Conservation (phyloP, 139 green algal species). For the Chlorella sp. region DNA sequence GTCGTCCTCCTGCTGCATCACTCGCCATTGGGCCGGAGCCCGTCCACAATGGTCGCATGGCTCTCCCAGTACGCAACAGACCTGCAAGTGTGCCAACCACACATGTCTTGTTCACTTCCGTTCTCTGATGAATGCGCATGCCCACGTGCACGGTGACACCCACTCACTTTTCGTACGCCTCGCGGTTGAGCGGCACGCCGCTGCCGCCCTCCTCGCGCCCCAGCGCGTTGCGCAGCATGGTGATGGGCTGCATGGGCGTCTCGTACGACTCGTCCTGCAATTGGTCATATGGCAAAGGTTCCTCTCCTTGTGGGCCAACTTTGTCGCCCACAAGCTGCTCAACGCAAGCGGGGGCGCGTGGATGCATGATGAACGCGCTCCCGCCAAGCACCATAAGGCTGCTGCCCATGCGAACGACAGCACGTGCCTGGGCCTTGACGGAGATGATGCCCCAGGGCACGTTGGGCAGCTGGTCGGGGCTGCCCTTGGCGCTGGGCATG, state of each 20-base stretch:
- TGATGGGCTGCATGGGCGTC: conserved; percentile 86
- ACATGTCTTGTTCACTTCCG: not conserved
- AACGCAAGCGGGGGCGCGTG: no score
- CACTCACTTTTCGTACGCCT: conserved; percentile 57
- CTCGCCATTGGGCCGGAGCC: conserved; percentile 5
- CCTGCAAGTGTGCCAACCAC: not conserved
- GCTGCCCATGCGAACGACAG: no score
- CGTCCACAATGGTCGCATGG: conserved; percentile 62
- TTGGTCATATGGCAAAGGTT: not conserved
- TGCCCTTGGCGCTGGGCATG: conserved; percentile 47
- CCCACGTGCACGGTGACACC: not conserved
- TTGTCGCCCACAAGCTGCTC: no score
- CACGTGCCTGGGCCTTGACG: conserved; percentile 35
- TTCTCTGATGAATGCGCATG: not conserved
- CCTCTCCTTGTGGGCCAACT: no score
- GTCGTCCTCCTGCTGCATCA: no score
- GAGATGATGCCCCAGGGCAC: conserved; percentile 91
- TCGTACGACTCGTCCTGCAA: conserved; percentile 61
- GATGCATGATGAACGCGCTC: no score
- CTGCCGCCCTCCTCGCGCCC: conserved; percentile 85
- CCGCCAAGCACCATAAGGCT: no score
- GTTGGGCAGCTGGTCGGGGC: conserved; percentile 30
- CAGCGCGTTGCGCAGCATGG: conserved; percentile 91
- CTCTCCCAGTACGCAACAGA: conserved; percentile 73
- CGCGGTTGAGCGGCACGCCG: conserved; percentile 72